phyloP scores from a whole-genome alignment of 2,329 filamentous ascomycete species.

The Ceratocystis smalleyi region DNA sequence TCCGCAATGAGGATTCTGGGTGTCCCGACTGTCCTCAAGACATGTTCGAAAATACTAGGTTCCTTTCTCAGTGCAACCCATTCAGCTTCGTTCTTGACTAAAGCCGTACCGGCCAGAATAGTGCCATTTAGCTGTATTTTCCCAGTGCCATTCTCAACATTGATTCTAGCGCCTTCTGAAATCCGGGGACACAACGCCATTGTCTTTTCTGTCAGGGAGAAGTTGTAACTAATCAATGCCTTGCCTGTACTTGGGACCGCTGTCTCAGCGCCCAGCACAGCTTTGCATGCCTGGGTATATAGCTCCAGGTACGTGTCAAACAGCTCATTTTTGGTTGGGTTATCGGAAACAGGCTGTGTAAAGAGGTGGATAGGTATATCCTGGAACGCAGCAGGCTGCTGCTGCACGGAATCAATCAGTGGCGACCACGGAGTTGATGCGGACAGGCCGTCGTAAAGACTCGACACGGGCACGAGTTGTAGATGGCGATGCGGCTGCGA shows the following conservation, averaged over 20 bases:
- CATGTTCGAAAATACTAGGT: constrained; percentile 14
- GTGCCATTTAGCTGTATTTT: constrained; percentile 43
- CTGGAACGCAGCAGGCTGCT: constrained; percentile 8
- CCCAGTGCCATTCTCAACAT: constrained; percentile 25
- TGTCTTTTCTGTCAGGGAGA: constrained; percentile 39
- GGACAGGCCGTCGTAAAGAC: constrained; percentile 41
- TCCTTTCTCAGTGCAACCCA: constrained; percentile 38
- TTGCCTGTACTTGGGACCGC: constrained; percentile 25
- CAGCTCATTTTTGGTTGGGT: constrained; percentile 26
- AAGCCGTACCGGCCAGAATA: constrained; percentile 45
- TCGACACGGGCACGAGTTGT: constrained; percentile 50
- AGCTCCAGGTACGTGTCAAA: constrained; percentile 32
- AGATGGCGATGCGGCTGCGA: constrained; percentile 58
- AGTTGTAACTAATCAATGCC: constrained; percentile 46
- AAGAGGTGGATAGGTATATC: constrained; percentile 33
- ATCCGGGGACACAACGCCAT: constrained; percentile 41
- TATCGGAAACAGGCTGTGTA: constrained; percentile 25
- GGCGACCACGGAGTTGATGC: constrained; percentile 31
- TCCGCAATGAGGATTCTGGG: background rate
- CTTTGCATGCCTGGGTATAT: constrained; percentile 31
- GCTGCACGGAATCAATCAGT: constrained; percentile 29
- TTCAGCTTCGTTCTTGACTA: constrained; percentile 44
- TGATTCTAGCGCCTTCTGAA: constrained; percentile 32
- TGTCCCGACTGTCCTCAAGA: constrained; percentile 23
- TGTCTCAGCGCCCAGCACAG: constrained; percentile 21